These are phyloP conservation scores for Penicillium psychrosexuale DNA, from an alignment of 2,329 filamentous ascomycete species.

Conservation along the genomic window DNA sequence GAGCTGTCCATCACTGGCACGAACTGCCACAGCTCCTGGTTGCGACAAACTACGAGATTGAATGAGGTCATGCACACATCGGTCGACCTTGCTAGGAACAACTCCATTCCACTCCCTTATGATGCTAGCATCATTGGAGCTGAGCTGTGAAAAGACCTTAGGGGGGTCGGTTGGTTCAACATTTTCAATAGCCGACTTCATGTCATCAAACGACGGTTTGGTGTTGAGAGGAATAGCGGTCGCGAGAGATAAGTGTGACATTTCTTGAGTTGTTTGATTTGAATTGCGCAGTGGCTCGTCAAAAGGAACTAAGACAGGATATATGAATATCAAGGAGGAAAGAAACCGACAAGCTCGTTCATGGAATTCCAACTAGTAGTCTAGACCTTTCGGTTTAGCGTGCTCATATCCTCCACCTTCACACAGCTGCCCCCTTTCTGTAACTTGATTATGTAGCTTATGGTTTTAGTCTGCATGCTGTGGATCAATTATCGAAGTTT, in stretches of 20 bases:
- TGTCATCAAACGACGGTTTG: background rate
- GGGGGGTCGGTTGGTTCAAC: background rate
- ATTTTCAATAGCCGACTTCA: background rate
- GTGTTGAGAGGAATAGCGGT: background rate
- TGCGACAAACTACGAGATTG: background rate
- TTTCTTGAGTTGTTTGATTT: background rate
- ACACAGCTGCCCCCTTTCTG: background rate
- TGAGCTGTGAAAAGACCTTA: background rate
- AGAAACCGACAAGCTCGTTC: background rate
- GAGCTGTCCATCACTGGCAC: slow-evolving; percentile 25
- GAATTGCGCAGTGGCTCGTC: background rate
- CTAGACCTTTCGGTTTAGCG: background rate
- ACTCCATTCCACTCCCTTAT: background rate
- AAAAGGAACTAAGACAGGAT: background rate
- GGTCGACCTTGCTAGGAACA: background rate
- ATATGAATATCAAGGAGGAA: background rate
- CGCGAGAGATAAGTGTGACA: background rate
- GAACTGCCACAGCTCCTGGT: slow-evolving; percentile 9
- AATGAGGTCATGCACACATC: background rate
- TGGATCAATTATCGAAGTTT: background rate
- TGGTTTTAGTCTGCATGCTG: background rate
- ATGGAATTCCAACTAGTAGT: background rate
- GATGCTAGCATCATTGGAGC: background rate
- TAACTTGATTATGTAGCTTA: background rate
- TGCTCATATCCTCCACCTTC: background rate